phyloP scores from a whole-genome alignment of 164 flowering plant species.

The Aristolochia fimbriata region DNA sequence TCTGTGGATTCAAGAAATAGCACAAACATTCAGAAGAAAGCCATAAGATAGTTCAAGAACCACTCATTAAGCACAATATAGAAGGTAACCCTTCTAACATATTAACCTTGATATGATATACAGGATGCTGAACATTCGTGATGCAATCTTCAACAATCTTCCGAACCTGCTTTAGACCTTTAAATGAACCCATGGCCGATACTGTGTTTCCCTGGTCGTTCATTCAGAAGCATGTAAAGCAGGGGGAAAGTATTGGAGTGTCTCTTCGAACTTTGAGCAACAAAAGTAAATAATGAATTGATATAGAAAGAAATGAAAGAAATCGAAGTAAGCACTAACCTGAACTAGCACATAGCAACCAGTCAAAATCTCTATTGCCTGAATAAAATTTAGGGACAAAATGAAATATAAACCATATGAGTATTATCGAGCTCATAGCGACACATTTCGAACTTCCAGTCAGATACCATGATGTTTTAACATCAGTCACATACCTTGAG shows the following conservation, averaged over 20 bases:
- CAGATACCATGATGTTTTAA: neutral
- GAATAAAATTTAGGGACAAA: conserved; percentile 11
- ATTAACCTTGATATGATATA: conserved; percentile 71
- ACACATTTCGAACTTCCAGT: neutral
- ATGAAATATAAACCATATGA: neutral
- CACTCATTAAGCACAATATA: too few species aligned
- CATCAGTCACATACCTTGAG: conserved; percentile 51
- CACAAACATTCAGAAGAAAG: neutral
- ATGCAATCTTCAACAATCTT: conserved; percentile 91
- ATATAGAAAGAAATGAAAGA: conserved; percentile 1
- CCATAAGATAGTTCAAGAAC: too few species aligned
- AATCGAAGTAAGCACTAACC: conserved; percentile 25
- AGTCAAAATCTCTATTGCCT: conserved; percentile 93
- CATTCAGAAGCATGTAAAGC: conserved; percentile 2
- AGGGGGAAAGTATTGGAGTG: neutral
- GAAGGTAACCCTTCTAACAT: neutral
- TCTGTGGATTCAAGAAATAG: conserved; percentile 22
- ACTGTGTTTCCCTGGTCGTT: conserved; percentile 73
- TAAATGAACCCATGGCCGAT: conserved; percentile 92
- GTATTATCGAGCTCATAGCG: too few species aligned
- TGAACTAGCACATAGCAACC: conserved; percentile 90
- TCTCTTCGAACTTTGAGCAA: neutral
- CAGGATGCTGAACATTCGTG: conserved; percentile 72
- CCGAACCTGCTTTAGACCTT: conserved; percentile 85
- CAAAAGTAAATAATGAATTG: neutral